Base-by-base conservation (phyloP, 495 filamentous ascomycete species). In the Trichoderma reesei region DNA sequence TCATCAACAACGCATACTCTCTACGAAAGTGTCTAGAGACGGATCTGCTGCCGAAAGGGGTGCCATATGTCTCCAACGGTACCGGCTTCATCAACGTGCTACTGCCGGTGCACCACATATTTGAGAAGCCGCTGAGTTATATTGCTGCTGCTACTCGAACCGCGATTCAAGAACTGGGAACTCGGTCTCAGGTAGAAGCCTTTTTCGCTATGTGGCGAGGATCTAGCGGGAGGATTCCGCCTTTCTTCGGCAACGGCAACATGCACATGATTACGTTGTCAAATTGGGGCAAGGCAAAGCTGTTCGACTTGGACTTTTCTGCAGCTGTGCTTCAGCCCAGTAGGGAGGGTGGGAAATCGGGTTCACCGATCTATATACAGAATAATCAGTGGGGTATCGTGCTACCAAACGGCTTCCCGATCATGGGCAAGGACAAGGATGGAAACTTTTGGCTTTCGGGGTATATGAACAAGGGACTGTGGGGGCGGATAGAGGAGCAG, bases 401-500 rank as follows among this genome's bases (percentile, higher is more conserved):
- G 51, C 31, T 34, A 14, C 20, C 51, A 6, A 34, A 56, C 34
- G 51, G 20, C 9, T 56, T 33, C 6, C 26, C 26, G 1, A 56
- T 56, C 51, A 33, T 56, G 1, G 51, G 51, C 20, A 56, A 56
- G 11, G 51, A 56, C 3, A 34, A 34, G 11, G 26, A 34, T 6
- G 51, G 51, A 14, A 56, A 56, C 31, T 56, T 10, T 34, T 56
- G 51, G 51, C 4, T 33, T 18, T 56, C 51, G 13, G 20, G 20
- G 3, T 56, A 56, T n/a, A 56, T 33, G 51, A 34, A 33, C 1
- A 56, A 56, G 26, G 51, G 51, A 3, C 20, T 33, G 0, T 56
- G 51, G 51, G 31, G 6, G 20, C 3, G 34, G 31, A 13, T 56
- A 13, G 20, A 33, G 9, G 3, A 56, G 26, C 75, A 1, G 67